A percentile compares a stretch with the other conserved stretches of the same genome.
Evolutionary conservation across 257 asterid species (phyloP).

Genomic region (Sherardia arvensis): DNA sequence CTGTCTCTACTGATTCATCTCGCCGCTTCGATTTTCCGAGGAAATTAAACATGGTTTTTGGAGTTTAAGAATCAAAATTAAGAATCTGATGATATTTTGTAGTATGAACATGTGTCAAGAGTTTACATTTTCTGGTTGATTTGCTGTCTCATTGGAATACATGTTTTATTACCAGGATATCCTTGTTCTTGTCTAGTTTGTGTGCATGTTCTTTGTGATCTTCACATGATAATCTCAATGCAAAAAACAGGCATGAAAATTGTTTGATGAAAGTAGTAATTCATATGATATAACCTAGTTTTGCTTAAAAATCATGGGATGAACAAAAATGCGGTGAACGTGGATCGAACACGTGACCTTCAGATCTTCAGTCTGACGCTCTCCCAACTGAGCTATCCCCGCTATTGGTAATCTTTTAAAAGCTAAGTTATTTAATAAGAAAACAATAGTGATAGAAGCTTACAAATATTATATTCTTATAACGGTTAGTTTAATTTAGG

Average conservation of each 20-base stretch:
- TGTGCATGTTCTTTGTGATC: neutral
- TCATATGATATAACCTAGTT: too few relatives aligned
- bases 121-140: neutral
- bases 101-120: neutral
- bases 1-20: slow-evolving; percentile 10
- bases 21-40: neutral
- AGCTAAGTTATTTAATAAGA: neutral
- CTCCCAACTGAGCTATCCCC: slow-evolving; percentile 96
- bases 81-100: neutral
- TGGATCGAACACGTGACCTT: slow-evolving; percentile 40
- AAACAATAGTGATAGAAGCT: too few relatives aligned
- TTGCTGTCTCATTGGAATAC: neutral
- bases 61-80: neutral
- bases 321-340: slow-evolving; percentile 9
- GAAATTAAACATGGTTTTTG: neutral
- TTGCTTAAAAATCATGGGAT: neutral
- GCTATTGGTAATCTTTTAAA: slow-evolving; percentile 15
- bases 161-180: neutral
- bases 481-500: too few relatives aligned
- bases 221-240: slow-evolving; percentile 1
- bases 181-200: slow-evolving; percentile 7
- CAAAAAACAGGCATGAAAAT: neutral
- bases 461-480: too few relatives aligned
- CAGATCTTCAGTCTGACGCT: slow-evolving; percentile 81
- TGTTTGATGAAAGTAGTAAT: neutral